Evolutionary conservation across 192 early-diverging fungal species (phyloP), one percentile per base, ranked within the genome.

Genomic region (Coemansia sp.): DNA sequence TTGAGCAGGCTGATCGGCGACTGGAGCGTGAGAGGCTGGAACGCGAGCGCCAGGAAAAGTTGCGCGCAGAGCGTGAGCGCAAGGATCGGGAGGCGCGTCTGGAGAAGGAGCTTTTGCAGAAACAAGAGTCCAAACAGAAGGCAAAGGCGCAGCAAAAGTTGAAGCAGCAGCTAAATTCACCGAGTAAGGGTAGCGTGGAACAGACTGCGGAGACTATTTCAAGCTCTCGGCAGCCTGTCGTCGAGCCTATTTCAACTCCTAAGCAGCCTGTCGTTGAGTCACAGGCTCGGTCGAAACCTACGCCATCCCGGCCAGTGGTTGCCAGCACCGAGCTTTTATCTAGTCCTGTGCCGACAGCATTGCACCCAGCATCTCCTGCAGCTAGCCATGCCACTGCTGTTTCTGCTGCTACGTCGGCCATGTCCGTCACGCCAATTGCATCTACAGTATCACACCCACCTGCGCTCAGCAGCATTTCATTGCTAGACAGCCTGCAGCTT

Each of bases 1-100:
- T 77, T 8, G 74, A 74, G 55, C 64, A 74, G 53, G 80, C 80
- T 0, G 74, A 73, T 17, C 48, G 46, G 63, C 74, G 80, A 7
- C 44, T 82, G 57, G 74, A 70, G 40, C 31, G 52, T 11, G 67
- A 77, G 57, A 61, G 40, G 44, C 31, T 67, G 2, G 71, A 65
- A 31, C 31, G 52, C 15, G 67, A 77, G 57, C 64, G 40, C 36
- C 38, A 64, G 2, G 71, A 65, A 3, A 67, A 44, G 56, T 42
- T 52, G 54, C 46, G 25, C 3, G 20, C 10, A 2, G 46, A 51
- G n/a, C 44, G 62, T 14, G 57, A 36, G 21, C 42, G 47, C 6
- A 53, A 58, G 54, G 58, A 62, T 26, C 57, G 57, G 18, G 23
- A 36, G 54, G 56, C 60, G 34, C 53, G 44, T 3, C 18, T 24